Evolutionary conservation across 768 basidiomycete genomes (phyloP), one percentile per base, ranked within the genome.

Genomic region (Psilocybe sp.): DNA sequence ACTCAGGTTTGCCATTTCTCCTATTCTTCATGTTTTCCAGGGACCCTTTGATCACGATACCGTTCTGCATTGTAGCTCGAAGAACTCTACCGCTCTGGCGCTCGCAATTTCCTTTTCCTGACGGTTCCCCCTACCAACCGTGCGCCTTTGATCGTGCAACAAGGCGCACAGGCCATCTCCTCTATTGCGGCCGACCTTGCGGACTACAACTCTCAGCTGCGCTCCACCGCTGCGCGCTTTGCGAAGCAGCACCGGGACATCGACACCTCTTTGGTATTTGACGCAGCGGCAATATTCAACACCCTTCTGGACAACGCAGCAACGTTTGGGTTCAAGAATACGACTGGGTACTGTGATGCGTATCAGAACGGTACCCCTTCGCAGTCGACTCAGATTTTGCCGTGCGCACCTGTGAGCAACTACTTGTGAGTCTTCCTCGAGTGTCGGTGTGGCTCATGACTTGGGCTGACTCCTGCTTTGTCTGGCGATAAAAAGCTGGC

Each of bases 81-180:
- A 37, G 68, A 71, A 12, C 68, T 80, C 15, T 75, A 77, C 59
- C 46, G 61, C 1, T 60, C 67, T 37, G 83, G 82, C 15, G 82
- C 77, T 9, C 76, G 80, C 31, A 76, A 80, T 48, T 85, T 84
- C 67, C 64, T 84, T 14, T 80, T 84, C 66, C 69, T 84, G 45
- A 83, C 77, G 31, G 81, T 85, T 13, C 83, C 82, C 3, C 81
- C 81, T 1, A 69, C 74, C n/a, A 65, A 84, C 45, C 70, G 80
- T 31, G 72, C 81, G 4, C 82, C 82, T 2, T 69, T 82, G 4
- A 61, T 64, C 46, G 51, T 69, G 11, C 60, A 66, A 55, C 69
- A 70, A 75, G 79, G 64, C 50, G 66, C 51, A 50, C 61, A 47
- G 47, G 69, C 58, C 31, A 70, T 72, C 5, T 64, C 70, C 2